phyloP scores from a whole-genome alignment of 1,284 basidiomycete species.

The Cryptococcus jaspeensis region DNA sequence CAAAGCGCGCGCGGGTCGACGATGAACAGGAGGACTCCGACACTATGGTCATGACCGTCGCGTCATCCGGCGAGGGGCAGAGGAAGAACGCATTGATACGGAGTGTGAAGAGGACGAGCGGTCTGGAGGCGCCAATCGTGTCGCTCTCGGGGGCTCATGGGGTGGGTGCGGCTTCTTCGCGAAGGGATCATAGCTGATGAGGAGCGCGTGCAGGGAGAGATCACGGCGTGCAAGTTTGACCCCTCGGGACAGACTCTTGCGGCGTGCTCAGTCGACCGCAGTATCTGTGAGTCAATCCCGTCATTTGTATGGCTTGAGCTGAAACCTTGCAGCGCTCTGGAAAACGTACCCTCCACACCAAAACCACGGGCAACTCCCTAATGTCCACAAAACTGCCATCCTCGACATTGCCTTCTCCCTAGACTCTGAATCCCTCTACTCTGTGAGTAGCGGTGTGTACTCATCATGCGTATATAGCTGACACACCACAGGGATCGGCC shows the following conservation, averaged over 20 bases:
- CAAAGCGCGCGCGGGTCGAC: constrained; percentile 51
- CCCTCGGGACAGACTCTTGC: constrained; percentile 50
- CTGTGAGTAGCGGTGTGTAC: constrained; percentile 23
- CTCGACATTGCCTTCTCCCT: constrained; percentile 51
- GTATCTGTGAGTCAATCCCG: constrained; percentile 45
- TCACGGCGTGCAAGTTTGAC: constrained; percentile 51
- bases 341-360: constrained; percentile 52
- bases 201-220: constrained; percentile 41
- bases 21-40: constrained; percentile 35
- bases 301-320: not conserved
- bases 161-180: constrained; percentile 28
- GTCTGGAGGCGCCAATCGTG: constrained; percentile 48
- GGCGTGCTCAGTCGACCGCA: constrained; percentile 48
- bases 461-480: not conserved
- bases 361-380: constrained; percentile 51
- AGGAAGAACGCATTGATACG: constrained; percentile 47
- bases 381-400: constrained; percentile 51
- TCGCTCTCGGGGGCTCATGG: constrained; percentile 46
- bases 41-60: constrained; percentile 43
- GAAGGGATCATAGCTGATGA: constrained; percentile 2
- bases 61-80: constrained; percentile 46
- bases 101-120: constrained; percentile 48
- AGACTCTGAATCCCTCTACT: constrained; percentile 49
- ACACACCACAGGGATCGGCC: constrained; percentile 35
- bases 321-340: constrained; percentile 45